Evolutionary conservation across 805 yeast genomes (phyloP), one percentile per base, ranked within the genome.

Genomic region (Hermanozyma aechmeae): DNA sequence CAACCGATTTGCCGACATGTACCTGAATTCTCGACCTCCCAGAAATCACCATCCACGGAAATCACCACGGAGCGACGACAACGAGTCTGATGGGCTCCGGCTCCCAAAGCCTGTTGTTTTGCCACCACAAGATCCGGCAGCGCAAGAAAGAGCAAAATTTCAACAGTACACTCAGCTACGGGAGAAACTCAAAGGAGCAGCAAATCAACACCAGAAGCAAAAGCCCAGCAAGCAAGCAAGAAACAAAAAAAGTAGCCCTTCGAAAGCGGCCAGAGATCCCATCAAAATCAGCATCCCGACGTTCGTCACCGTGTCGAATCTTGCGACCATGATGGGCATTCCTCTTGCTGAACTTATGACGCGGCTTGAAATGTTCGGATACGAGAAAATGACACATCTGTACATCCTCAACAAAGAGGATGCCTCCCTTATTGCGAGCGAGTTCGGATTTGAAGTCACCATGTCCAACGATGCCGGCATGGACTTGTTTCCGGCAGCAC

Each of bases 351-450:
- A 62, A 10, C 60, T 92, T 4, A 61, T 79, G 27, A 52, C 53
- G 19, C 75, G 73, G 29, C 61, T 89, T 56, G 57, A 60, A 29
- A 70, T 59, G 1, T 60, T 85, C 42, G 97, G 97, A 0, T 87
- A 81, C 48, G 79, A 79, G 33, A 65, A 64, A 27, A 60, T 68
- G 53, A 71, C 85, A 21, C 78, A 79, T 41, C 82, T 83, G 46
- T 81, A 75, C 52, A 82, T 92, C 40, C 55, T 92, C 16, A 95
- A 92, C 39, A 74, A 68, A 34, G 97, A 87, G 45, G 84, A 84
- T 20, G 92, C 95, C 0, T 69, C 79, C 13, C 59, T 92, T 32
- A 77, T 92, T 40, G 89, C 96, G 0, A 93, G 83, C 48, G 97
- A 92, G 46, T 82, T 73, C 42, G 92, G 92, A 7, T 82, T 72